Evolutionary conservation across 2,329 filamentous ascomycete genomes (phyloP).

Genomic region (Neofusicoccum laricinum): DNA sequence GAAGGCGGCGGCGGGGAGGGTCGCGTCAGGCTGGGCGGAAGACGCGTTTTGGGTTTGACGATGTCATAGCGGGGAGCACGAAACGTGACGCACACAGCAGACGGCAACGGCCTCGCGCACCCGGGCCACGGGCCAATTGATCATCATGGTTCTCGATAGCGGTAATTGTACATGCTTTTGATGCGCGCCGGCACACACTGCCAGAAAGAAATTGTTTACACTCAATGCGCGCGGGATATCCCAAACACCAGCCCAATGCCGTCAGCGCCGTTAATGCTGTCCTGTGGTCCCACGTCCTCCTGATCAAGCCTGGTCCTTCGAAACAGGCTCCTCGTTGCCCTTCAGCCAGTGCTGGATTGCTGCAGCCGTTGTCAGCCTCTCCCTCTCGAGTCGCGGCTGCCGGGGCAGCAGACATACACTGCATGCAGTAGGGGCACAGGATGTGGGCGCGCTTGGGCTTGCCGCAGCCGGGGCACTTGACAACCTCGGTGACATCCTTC

Average conservation of each 20-base stretch:
- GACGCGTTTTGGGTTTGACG: slow-evolving; percentile 15
- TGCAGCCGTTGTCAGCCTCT: neutral
- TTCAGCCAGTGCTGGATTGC: slow-evolving; percentile 17
- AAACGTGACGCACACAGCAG: slow-evolving; percentile 8
- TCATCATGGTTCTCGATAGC: neutral
- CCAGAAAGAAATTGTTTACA: neutral
- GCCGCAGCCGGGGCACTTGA: slow-evolving; percentile 87
- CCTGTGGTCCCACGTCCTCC: neutral
- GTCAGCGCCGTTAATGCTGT: slow-evolving; percentile 12
- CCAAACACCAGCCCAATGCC: slow-evolving; percentile 16
- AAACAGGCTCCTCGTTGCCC: neutral
- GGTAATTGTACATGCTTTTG: slow-evolving; percentile 1
- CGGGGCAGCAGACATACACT: slow-evolving; percentile 56
- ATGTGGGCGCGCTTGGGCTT: slow-evolving; percentile 83
- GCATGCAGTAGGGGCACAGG: slow-evolving; percentile 81
- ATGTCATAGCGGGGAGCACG: slow-evolving; percentile 17
- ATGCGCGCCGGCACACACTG: neutral
- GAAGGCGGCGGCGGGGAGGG: neutral
- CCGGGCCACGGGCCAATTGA: neutral
- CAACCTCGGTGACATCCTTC: slow-evolving; percentile 83
- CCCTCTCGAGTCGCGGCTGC: neutral
- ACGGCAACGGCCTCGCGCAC: neutral
- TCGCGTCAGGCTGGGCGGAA: neutral
- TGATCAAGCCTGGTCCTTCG: neutral
- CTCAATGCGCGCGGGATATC: slow-evolving; percentile 3